Base-by-base conservation (phyloP, 2,329 filamentous ascomycete genomes). In the Phaeosphaeriaceae sp. region DNA sequence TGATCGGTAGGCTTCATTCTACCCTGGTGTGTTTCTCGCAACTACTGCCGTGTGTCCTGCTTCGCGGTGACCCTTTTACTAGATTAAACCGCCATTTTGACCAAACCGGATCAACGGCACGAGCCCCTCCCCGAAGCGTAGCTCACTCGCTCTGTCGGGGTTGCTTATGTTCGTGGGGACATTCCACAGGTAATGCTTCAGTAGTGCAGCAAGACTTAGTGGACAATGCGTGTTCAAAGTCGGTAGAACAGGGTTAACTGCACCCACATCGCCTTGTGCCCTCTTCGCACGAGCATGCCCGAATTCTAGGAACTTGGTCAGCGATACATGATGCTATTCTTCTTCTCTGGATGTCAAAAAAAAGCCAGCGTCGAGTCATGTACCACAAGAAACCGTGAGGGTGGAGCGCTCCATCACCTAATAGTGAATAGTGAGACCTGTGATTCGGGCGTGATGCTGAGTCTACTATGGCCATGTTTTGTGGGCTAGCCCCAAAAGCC, bases 31-130 rank as follows among this genome's bases (percentile, higher is more conserved):
- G 30, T 32, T 37, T 42, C 40, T 34, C 18, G 28, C 46, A 20
- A 36, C 33, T 20, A 42, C 30, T 36, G 26, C 30, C 32, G 36
- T 45, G 33, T 33, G 30, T 11, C 40, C 26, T 13, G 48, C 28
- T 30, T 47, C 42, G 42, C 42, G 45, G 32, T 42, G 48, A 50
- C 17, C 52, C 52, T 52, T 52, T 33, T 39, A 50, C 41, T 58
- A 52, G 55, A 58, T 60, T 64, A 56, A 58, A 56, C 49, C 61
- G 48, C 45, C 47, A 42, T 45, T 44, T 48, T 66, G 64, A 63
- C 66, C 52, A 26, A 58, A 67, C 65, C 48, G 64, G 58, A 66
- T 65, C 56, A 46, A 52, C 55, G 65, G 64, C 68, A 57, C 61
- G 64, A 68, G 67, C 67, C 61, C 41, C 40, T 67, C 61, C 41